phyloP scores from a whole-genome alignment of 306 rosid species.

The Datisca glomerata region DNA sequence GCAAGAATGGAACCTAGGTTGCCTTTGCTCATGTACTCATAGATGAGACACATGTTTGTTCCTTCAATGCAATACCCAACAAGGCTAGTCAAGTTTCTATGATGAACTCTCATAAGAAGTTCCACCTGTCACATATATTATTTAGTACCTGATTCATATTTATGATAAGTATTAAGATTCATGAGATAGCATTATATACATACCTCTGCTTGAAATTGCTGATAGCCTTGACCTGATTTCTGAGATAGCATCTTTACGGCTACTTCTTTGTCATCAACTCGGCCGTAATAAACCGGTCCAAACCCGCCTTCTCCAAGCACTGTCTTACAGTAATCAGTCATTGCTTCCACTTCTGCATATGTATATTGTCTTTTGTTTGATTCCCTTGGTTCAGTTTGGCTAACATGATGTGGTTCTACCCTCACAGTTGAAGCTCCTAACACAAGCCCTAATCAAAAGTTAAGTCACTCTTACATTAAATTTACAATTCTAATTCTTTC shows the following conservation, averaged over 20 bases:
- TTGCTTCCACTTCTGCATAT: conserved; percentile 23
- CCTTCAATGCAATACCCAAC: conserved; percentile 44
- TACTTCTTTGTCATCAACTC: conserved; percentile 21
- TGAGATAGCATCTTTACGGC: conserved; percentile 45
- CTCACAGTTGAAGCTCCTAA: not conserved
- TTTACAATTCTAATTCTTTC: too few species aligned
- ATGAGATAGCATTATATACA: too few species aligned
- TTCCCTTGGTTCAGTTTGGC: conserved; percentile 11
- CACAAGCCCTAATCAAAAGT: not conserved
- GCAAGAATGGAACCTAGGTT: conserved; percentile 30
- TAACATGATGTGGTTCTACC: not conserved
- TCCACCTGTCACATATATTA: conserved; percentile 28
- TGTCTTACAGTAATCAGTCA: conserved; percentile 31
- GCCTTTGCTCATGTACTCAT: conserved; percentile 42
- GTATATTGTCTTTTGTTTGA: conserved; percentile 25
- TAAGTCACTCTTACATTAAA: not conserved
- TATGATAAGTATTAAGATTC: not conserved
- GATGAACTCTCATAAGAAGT: conserved; percentile 33
- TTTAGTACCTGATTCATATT: not conserved
- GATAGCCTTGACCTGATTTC: conserved; percentile 27
- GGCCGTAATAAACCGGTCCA: conserved; percentile 39
- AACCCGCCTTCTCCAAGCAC: conserved; percentile 41
- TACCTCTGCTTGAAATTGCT: conserved; percentile 47
- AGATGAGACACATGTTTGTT: conserved; percentile 36
- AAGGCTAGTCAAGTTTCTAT: conserved; percentile 36